Percentiles rank a stretch among this genome's conserved stretches.
phyloP scores from a whole-genome alignment of 495 filamentous ascomycete species.

The Tuber brumale region DNA sequence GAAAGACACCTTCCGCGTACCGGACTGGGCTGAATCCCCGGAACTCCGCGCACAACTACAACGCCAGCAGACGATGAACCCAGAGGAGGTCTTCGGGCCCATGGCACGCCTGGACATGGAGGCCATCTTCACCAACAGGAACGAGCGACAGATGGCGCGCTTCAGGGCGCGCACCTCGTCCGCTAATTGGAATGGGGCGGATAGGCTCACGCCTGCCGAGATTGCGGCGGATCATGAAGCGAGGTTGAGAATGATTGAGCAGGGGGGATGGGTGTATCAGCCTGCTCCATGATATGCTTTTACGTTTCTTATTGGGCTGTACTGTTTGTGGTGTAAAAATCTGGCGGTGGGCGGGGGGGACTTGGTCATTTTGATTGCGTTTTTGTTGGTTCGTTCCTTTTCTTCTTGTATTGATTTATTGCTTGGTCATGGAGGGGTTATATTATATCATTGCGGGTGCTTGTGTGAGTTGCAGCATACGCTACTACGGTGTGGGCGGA shows the following conservation, averaged over 20 bases:
- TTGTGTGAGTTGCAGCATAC: background rate
- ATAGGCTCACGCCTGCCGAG: conserved; percentile 83
- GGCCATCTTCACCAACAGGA: conserved; percentile 81
- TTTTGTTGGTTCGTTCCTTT: background rate
- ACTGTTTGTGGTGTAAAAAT: conserved; percentile 7
- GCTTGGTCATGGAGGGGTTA: background rate
- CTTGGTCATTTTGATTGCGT: conserved; percentile 10
- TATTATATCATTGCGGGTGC: conserved; percentile 11
- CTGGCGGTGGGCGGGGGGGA: background rate
- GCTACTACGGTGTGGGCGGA: background rate
- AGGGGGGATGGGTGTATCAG: conserved; percentile 69
- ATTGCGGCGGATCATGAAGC: conserved; percentile 72
- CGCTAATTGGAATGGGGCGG: conserved; percentile 84
- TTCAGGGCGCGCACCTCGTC: conserved; percentile 85
- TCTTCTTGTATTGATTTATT: background rate
- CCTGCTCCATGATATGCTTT: conserved; percentile 17
- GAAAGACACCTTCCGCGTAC: conserved; percentile 52
- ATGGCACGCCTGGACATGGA: conserved; percentile 83
- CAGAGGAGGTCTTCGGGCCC: conserved; percentile 81
- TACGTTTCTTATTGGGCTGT: conserved; percentile 3
- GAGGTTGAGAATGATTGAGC: conserved; percentile 68
- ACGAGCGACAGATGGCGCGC: conserved; percentile 64
- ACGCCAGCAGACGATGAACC: conserved; percentile 74
- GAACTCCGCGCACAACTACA: conserved; percentile 62
- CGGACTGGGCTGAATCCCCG: conserved; percentile 79